phyloP scores from a whole-genome alignment of 2,329 filamentous ascomycete genomes.

The Thelonectria olida region DNA sequence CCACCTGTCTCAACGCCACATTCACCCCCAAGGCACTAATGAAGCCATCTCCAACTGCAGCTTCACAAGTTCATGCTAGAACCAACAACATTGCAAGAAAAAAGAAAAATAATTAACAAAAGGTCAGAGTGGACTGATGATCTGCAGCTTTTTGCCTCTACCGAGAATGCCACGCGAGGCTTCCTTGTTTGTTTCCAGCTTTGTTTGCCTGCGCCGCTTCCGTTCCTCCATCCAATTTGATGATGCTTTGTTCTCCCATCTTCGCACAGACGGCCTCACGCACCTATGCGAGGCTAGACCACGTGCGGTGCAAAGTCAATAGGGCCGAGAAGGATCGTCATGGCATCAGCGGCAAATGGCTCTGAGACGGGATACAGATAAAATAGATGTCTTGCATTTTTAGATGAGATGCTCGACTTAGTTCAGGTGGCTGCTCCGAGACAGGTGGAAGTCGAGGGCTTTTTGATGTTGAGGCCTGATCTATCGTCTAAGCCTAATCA shows the following conservation, averaged over 20 bases:
- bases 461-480: not conserved
- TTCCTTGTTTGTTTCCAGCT: no score
- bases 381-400: slow-evolving; percentile 7
- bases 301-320: slow-evolving; percentile 21
- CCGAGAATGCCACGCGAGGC: no score
- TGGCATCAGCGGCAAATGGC: slow-evolving; percentile 6
- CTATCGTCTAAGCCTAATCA: no score
- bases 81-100: not conserved
- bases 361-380: not conserved
- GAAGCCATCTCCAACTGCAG: not conserved
- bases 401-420: not conserved
- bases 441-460: no score
- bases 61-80: not conserved
- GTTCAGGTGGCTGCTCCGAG: not conserved
- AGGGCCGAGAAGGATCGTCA: slow-evolving; percentile 5
- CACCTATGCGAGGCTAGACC: not conserved
- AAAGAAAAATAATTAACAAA: no score
- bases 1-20: not conserved
- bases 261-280: not conserved
- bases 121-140: no score
- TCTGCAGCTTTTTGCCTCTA: no score
- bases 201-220: no score
- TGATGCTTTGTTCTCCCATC: not conserved
- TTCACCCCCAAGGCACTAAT: not conserved
- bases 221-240: not conserved